phyloP scores from a whole-genome alignment of 257 asterid genomes.

The Lantana camara region DNA sequence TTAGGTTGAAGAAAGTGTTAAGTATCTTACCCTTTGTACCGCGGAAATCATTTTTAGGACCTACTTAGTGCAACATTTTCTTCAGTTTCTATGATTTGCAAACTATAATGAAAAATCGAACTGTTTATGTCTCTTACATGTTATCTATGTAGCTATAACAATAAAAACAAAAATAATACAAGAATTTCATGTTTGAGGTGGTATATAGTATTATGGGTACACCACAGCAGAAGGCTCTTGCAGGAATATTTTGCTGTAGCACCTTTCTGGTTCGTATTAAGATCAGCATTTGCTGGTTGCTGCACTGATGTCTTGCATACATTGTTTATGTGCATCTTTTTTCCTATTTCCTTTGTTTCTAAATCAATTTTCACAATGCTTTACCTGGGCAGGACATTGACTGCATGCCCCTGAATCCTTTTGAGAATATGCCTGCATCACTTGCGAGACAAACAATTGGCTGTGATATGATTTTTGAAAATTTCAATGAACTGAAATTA shows the following conservation, averaged over 20 bases:
- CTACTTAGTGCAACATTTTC: not conserved
- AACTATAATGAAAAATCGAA: not conserved
- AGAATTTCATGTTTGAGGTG: constrained; percentile 6
- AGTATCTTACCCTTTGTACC: not conserved
- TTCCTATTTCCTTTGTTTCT: constrained; percentile 20
- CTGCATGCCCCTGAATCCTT: constrained; percentile 88
- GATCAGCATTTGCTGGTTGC: constrained; percentile 1
- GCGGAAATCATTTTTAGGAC: not conserved
- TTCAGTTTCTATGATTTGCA: not conserved
- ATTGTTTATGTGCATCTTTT: not conserved
- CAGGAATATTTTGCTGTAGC: not conserved
- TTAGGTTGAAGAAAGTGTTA: not conserved
- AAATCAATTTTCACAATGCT: constrained; percentile 18
- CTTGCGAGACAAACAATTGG: constrained; percentile 47
- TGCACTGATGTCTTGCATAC: not conserved
- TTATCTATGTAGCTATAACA: not conserved
- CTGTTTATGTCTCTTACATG: not conserved
- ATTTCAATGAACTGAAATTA: constrained; percentile 48
- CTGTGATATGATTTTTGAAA: constrained; percentile 57
- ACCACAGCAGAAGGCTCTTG: not conserved
- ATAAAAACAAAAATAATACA: not conserved
- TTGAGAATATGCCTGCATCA: constrained; percentile 72
- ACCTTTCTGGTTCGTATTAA: constrained; percentile 5
- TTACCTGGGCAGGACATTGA: constrained; percentile 74
- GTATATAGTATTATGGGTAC: not conserved